Evolutionary conservation across 164 flowering plant genomes (phyloP).

Genomic region (Vitis cinerea): DNA sequence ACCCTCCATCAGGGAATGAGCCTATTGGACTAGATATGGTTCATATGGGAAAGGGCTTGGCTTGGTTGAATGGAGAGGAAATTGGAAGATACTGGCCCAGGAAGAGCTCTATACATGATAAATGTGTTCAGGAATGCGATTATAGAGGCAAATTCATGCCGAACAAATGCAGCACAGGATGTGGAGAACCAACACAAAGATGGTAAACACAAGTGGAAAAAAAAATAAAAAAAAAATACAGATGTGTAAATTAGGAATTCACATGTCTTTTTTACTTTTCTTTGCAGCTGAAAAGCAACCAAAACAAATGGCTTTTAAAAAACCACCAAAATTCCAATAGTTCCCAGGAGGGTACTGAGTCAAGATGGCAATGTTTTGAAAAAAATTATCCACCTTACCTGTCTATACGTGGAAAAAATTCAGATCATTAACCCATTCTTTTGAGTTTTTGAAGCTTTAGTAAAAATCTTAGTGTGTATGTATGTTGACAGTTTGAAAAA

Average conservation of each 20-base stretch:
- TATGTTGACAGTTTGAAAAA: background rate
- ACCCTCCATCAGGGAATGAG: slow-evolving; percentile 83
- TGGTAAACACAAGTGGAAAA: slow-evolving; percentile 47
- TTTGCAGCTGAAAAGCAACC: too few species aligned
- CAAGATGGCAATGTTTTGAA: background rate
- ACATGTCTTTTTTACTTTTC: background rate
- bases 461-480: background rate
- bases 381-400: background rate
- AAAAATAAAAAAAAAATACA: background rate
- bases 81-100: slow-evolving; percentile 97
- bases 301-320: too few species aligned
- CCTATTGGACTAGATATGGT: slow-evolving; percentile 96
- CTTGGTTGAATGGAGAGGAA: slow-evolving; percentile 96
- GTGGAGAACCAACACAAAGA: slow-evolving; percentile 96
- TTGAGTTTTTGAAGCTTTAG: background rate
- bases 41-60: slow-evolving; percentile 96
- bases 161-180: slow-evolving; percentile 82
- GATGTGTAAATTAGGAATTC: background rate
- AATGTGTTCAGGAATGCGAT: slow-evolving; percentile 68
- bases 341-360: background rate
- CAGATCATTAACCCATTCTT: background rate
- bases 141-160: slow-evolving; percentile 92
- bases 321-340: background rate
- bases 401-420: background rate
- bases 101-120: slow-evolving; percentile 51